Percentiles rank a stretch among this genome's conserved stretches.
Conservation (phyloP, 2,329 filamentous ascomycete genomes). For the Tolypocladium endophyticum region DNA sequence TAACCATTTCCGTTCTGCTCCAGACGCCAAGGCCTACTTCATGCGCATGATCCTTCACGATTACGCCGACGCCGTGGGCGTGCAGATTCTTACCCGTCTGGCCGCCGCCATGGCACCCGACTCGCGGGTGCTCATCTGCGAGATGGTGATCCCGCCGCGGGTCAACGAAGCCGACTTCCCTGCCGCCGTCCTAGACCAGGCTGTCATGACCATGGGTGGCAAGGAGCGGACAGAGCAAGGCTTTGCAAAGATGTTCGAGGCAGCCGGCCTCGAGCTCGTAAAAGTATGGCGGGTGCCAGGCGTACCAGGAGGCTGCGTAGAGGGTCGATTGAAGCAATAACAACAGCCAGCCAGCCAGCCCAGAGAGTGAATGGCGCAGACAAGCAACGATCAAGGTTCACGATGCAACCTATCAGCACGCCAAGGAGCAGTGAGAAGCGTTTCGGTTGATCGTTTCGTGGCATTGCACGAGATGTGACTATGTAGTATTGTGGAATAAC, state of each 20-base stretch:
- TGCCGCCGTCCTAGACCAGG: slow-evolving; percentile 18
- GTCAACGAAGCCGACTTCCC: slow-evolving; percentile 18
- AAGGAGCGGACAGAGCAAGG: slow-evolving; percentile 19
- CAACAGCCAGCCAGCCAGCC: background rate
- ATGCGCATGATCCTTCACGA: slow-evolving; percentile 24
- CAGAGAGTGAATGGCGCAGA: background rate
- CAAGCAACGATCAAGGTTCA: background rate
- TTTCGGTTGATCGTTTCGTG: background rate
- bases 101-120: slow-evolving; percentile 15
- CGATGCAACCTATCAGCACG: background rate
- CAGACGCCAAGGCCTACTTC: slow-evolving; percentile 23
- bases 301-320: slow-evolving; percentile 14
- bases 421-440: background rate
- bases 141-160: slow-evolving; percentile 18
- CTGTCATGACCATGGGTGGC: slow-evolving; percentile 23
- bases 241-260: slow-evolving; percentile 17
- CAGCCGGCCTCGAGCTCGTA: slow-evolving; percentile 18
- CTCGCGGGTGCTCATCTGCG: slow-evolving; percentile 19
- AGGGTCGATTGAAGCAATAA: slow-evolving; percentile 9
- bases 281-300: slow-evolving; percentile 12
- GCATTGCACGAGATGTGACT: background rate
- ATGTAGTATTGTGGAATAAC: background rate
- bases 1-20: background rate
- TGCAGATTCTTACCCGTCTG: slow-evolving; percentile 15
- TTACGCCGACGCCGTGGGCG: slow-evolving; percentile 15